Evolutionary conservation across 352 stramenopile species (phyloP).

Genomic region (Thalassiosira allenii): DNA sequence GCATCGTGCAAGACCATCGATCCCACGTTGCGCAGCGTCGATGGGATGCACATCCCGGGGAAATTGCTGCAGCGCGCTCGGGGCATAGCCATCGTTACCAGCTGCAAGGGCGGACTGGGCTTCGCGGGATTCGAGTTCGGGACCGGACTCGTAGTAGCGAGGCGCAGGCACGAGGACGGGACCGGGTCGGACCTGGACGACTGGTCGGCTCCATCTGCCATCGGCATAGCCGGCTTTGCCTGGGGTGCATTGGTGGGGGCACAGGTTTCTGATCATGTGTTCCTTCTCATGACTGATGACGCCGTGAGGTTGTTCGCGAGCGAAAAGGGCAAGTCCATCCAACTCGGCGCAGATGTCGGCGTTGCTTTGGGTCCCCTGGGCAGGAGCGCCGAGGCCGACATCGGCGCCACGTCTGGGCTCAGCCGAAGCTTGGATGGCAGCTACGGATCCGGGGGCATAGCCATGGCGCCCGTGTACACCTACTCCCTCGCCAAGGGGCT

Average conservation of each 20-base stretch:
- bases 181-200: constrained; percentile 38
- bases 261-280: constrained; percentile 94
- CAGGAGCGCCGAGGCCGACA: constrained; percentile 88
- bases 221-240: constrained; percentile 91
- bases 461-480: constrained; percentile 92
- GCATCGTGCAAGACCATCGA: constrained; percentile 48
- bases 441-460: constrained; percentile 16
- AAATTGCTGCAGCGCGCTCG: constrained; percentile 74
- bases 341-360: constrained; percentile 91
- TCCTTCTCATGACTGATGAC: constrained; percentile 92
- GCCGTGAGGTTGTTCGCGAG: constrained; percentile 92
- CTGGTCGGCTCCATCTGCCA: constrained; percentile 93
- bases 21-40: constrained; percentile 69
- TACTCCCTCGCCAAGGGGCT: constrained; percentile 93
- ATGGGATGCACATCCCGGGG: constrained; percentile 78
- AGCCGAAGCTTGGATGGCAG: neutral
- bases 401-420: constrained; percentile 54
- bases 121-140: constrained; percentile 84
- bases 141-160: constrained; percentile 90
- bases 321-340: constrained; percentile 87
- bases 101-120: constrained; percentile 77
- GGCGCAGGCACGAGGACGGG: constrained; percentile 66
- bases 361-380: constrained; percentile 91
- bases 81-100: constrained; percentile 80
- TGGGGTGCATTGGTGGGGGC: constrained; percentile 90